Evolutionary conservation across 306 rosid genomes (phyloP).

Genomic region (Castanea crenata): DNA sequence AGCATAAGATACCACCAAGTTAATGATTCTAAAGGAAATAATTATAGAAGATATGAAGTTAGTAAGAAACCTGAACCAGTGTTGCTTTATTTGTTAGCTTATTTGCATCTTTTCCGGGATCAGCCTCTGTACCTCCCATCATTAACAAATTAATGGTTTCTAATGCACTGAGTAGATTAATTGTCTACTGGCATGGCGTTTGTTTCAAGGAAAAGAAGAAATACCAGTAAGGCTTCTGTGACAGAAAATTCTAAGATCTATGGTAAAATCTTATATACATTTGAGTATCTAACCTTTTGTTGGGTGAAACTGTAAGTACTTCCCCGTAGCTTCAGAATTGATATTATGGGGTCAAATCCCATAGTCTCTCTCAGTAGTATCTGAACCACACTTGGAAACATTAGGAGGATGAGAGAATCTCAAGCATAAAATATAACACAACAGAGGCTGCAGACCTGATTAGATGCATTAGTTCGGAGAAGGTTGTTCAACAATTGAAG

Average conservation of each 20-base stretch:
- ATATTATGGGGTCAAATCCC: slow-evolving; percentile 80
- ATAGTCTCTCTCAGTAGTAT: slow-evolving; percentile 83
- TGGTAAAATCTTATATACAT: slow-evolving; percentile 23
- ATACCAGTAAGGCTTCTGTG: slow-evolving; percentile 42
- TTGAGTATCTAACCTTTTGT: slow-evolving; percentile 82
- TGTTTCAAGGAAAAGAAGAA: slow-evolving; percentile 42
- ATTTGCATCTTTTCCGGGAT: slow-evolving; percentile 74
- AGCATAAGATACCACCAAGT: slow-evolving; percentile 28
- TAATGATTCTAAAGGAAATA: slow-evolving; percentile 20
- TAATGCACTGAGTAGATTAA: slow-evolving; percentile 79
- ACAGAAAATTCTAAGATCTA: not conserved
- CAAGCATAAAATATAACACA: slow-evolving; percentile 7
- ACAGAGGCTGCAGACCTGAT: slow-evolving; percentile 66
- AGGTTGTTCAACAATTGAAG: slow-evolving; percentile 86
- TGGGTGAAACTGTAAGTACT: slow-evolving; percentile 71
- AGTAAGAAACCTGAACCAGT: slow-evolving; percentile 74
- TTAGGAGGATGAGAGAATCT: slow-evolving; percentile 23
- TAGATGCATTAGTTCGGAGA: slow-evolving; percentile 67
- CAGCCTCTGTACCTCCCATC: slow-evolving; percentile 69
- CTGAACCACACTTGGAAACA: slow-evolving; percentile 36
- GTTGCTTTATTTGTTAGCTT: slow-evolving; percentile 69
- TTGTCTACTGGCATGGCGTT: slow-evolving; percentile 89
- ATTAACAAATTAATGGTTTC: slow-evolving; percentile 77
- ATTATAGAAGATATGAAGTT: slow-evolving; percentile 5
- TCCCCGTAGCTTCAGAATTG: slow-evolving; percentile 75